phyloP scores from a whole-genome alignment of 163 green algal species.

The Chloroidium sp. region DNA sequence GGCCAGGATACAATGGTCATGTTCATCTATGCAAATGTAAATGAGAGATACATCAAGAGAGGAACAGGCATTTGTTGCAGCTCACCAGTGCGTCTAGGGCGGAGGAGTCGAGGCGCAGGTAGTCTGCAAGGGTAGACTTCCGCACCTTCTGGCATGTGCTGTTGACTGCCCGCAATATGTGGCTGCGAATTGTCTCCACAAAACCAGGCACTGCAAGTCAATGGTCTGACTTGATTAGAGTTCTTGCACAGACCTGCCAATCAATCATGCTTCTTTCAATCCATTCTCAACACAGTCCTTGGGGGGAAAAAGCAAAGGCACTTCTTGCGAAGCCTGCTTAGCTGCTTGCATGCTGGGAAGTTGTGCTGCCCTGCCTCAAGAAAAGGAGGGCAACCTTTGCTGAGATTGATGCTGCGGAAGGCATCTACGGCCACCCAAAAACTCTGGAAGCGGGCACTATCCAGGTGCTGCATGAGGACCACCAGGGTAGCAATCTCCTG shows the following conservation, averaged over 20 bases:
- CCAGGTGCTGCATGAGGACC: constrained; percentile 44
- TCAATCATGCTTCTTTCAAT: no score
- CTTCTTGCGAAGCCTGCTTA: no score
- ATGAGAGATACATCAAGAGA: no score
- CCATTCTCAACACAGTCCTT: no score
- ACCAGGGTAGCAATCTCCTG: constrained; percentile 45
- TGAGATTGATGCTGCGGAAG: not conserved
- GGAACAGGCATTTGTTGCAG: no score
- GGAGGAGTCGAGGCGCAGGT: constrained; percentile 37
- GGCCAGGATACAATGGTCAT: no score
- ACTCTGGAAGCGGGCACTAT: constrained; percentile 42
- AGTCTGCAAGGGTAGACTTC: constrained; percentile 37
- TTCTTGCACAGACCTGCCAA: no score
- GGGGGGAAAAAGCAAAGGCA: no score
- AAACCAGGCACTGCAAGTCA: constrained; percentile 6
- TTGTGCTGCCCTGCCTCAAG: no score
- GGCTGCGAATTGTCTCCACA: constrained; percentile 24
- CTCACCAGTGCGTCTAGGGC: constrained; percentile 42
- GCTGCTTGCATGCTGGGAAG: no score
- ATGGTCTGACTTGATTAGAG: not conserved
- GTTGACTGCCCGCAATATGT: constrained; percentile 42
- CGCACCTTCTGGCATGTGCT: constrained; percentile 49
- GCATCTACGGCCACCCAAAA: constrained; percentile 46
- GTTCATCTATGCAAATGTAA: no score
- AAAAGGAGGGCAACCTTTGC: no score